Percentiles rank a stretch among this genome's conserved stretches.
Conservation (phyloP, 495 filamentous ascomycete genomes). For the Darksidea phi region DNA sequence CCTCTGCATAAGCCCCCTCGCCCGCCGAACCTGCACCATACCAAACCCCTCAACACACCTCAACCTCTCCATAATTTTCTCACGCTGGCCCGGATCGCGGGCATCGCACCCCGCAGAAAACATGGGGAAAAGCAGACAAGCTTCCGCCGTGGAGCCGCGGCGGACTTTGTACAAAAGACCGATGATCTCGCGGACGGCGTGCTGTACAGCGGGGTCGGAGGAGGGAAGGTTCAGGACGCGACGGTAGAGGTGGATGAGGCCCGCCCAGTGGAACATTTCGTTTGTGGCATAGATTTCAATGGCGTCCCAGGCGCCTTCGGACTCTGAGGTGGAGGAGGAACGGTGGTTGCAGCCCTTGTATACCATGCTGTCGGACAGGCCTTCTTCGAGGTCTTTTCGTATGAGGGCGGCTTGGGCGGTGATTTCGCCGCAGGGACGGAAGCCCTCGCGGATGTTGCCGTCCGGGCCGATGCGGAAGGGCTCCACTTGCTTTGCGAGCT, state of each 20-base stretch:
- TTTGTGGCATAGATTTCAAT: conserved; percentile 76
- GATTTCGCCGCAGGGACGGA: conserved; percentile 59
- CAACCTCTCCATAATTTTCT: conserved; percentile 65
- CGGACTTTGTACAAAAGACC: conserved; percentile 61
- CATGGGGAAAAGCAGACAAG: conserved; percentile 76
- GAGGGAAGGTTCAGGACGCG: conserved; percentile 64
- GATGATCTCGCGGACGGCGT: conserved; percentile 63
- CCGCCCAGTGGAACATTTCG: conserved; percentile 77
- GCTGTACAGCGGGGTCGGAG: conserved; percentile 58
- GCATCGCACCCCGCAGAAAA: conserved; percentile 84
- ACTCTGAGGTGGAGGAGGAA: conserved; percentile 36
- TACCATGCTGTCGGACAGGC: conserved; percentile 36
- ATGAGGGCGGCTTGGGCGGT: conserved; percentile 56
- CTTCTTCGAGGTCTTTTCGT: conserved; percentile 53
- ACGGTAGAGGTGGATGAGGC: conserved; percentile 72
- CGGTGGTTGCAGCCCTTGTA: conserved; percentile 48
- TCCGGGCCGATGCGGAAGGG: conserved; percentile 61
- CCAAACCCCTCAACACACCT: conserved; percentile 69
- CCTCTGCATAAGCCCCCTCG: conserved; percentile 53
- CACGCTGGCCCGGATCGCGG: conserved; percentile 52
- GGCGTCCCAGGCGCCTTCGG: conserved; percentile 50
- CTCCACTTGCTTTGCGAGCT: conserved; percentile 70
- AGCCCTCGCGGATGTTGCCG: conserved; percentile 53
- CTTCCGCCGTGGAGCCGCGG: conserved; percentile 67
- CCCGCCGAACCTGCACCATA: conserved; percentile 63